Conservation (phyloP, 2,329 filamentous ascomycete genomes). For the Fusarium liriodendri region DNA sequence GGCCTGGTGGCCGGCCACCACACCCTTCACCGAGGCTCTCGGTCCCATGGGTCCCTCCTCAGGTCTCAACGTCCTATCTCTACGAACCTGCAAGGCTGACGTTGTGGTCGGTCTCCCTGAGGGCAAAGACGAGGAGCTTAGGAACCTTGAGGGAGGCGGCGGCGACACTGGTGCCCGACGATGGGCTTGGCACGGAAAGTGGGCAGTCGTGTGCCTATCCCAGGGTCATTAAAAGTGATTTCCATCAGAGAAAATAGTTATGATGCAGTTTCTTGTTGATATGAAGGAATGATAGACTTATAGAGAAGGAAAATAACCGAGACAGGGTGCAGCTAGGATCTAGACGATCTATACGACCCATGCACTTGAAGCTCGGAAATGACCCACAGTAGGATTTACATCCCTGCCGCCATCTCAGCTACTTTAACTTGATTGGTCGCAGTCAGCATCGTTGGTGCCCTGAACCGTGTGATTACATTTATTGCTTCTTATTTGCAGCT, state of each 20-base stretch:
- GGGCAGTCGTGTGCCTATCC: constrained; percentile 81
- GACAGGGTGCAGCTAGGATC: not conserved
- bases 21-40: constrained; percentile 85
- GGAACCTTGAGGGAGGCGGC: constrained; percentile 74
- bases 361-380: constrained; percentile 5
- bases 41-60: constrained; percentile 86
- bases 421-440: too few species aligned
- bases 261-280: constrained; percentile 5
- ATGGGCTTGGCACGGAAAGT: constrained; percentile 97
- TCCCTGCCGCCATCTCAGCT: not conserved
- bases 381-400: not conserved
- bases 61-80: constrained; percentile 84
- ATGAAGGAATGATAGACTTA: constrained; percentile 25
- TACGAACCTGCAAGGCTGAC: constrained; percentile 96
- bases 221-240: constrained; percentile 44
- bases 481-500: not conserved
- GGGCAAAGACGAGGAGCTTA: constrained; percentile 86
- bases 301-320: constrained; percentile 4
- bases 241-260: not conserved
- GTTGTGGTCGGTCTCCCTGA: constrained; percentile 88
- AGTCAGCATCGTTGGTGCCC: too few species aligned
- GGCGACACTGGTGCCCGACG: constrained; percentile 77
- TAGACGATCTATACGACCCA: not conserved
- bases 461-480: not conserved
- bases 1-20: constrained; percentile 82